phyloP scores from a whole-genome alignment of 2,329 filamentous ascomycete species.

The Aureobasidium sp. region DNA sequence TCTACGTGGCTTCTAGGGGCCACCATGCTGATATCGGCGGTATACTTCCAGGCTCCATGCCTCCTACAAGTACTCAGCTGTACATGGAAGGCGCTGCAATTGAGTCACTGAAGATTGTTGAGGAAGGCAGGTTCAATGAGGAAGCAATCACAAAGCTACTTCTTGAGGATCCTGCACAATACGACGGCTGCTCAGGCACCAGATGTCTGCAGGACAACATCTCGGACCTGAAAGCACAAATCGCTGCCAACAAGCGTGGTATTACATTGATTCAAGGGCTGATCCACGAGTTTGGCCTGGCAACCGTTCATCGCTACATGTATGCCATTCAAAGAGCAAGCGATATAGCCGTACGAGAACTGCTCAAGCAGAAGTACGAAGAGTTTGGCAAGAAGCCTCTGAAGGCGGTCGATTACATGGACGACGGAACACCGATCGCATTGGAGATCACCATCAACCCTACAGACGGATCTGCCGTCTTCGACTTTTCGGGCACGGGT shows the following conservation, averaged over 20 bases:
- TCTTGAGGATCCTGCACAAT: slow-evolving; percentile 22
- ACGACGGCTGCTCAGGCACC: slow-evolving; percentile 27
- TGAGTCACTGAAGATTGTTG: slow-evolving; percentile 24
- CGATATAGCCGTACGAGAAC: slow-evolving; percentile 6
- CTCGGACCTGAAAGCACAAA: slow-evolving; percentile 29
- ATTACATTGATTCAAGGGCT: slow-evolving; percentile 26
- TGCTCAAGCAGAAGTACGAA: slow-evolving; percentile 9
- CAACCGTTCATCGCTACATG: slow-evolving; percentile 13
- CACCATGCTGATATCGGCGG: slow-evolving; percentile 27
- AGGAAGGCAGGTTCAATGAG: slow-evolving; percentile 11
- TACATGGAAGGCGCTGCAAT: slow-evolving; percentile 42
- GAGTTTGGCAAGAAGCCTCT: slow-evolving; percentile 1
- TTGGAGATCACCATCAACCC: slow-evolving; percentile 10
- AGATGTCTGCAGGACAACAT: slow-evolving; percentile 29
- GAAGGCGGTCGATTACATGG: slow-evolving; percentile 14
- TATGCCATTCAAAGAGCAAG: slow-evolving; percentile 9
- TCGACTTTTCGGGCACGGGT: slow-evolving; percentile 14
- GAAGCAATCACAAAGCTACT: slow-evolving; percentile 17
- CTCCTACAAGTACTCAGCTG: slow-evolving; percentile 33
- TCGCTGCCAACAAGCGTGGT: slow-evolving; percentile 29
- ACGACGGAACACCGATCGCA: slow-evolving; percentile 13
- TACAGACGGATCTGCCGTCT: slow-evolving; percentile 2
- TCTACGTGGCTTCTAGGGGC: slow-evolving; percentile 25
- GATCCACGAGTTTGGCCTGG: slow-evolving; percentile 7
- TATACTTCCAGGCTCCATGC: slow-evolving; percentile 29